A percentile compares a stretch with the other conserved stretches of the same genome.
phyloP scores from a whole-genome alignment of 805 yeast species.

The Pichia pseudocactophila region DNA sequence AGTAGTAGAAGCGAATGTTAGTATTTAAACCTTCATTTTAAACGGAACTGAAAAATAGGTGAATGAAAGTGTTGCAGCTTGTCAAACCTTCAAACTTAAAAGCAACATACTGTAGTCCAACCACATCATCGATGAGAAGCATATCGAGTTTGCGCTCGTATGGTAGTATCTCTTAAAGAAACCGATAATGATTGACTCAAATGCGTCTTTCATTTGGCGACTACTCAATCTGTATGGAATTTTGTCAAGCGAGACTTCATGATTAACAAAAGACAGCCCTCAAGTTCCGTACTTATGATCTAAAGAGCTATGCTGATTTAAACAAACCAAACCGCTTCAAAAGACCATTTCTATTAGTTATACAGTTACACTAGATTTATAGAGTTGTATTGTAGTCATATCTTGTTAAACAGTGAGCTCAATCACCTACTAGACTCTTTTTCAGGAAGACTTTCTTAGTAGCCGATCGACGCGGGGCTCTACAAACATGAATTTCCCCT shows the following conservation, averaged over 20 bases:
- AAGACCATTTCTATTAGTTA: too few species aligned
- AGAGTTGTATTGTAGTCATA: too few species aligned
- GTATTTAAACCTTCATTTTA: neutral
- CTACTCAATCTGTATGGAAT: neutral
- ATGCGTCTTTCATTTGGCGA: neutral
- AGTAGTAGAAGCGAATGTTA: neutral
- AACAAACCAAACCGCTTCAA: too few species aligned
- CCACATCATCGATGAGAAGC: slow-evolving; percentile 26
- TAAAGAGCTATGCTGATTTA: too few species aligned
- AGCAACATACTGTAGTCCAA: slow-evolving; percentile 28
- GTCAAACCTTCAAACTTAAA: neutral
- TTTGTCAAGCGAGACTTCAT: neutral
- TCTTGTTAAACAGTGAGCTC: too few species aligned
- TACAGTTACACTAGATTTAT: too few species aligned
- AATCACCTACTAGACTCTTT: too few species aligned
- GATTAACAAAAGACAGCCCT: neutral
- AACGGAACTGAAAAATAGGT: too few species aligned
- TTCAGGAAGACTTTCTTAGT: too few species aligned
- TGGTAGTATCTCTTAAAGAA: neutral
- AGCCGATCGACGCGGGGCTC: neutral
- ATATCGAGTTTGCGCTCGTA: slow-evolving; percentile 8
- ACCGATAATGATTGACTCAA: neutral
- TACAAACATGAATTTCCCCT: neutral
- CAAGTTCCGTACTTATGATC: too few species aligned
- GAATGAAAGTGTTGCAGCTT: too few species aligned